Evolutionary conservation across 306 rosid genomes (phyloP).

Genomic region (Arachis hypogaea): DNA sequence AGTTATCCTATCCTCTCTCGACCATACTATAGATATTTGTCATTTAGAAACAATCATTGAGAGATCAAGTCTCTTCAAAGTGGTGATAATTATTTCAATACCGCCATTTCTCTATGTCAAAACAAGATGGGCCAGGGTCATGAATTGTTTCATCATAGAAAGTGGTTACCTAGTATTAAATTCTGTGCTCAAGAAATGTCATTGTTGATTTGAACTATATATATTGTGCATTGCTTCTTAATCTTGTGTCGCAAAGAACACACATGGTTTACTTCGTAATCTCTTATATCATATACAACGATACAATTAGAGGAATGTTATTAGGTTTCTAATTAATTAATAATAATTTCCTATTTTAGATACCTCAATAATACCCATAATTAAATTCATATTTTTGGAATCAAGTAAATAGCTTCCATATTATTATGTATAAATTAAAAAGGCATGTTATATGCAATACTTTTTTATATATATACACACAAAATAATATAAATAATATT

Average conservation of each 20-base stretch:
- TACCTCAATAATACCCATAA: too few relatives aligned
- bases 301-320: too few relatives aligned
- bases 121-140: slow-evolving; percentile 18
- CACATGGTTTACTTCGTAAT: too few relatives aligned
- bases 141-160: slow-evolving; percentile 30
- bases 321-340: too few relatives aligned
- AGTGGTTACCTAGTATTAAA: slow-evolving; percentile 30
- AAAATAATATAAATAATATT: too few relatives aligned
- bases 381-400: too few relatives aligned
- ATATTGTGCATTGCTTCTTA: slow-evolving; percentile 11
- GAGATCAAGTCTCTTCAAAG: slow-evolving; percentile 28
- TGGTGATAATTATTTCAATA: slow-evolving; percentile 34
- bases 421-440: too few relatives aligned
- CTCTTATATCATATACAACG: too few relatives aligned
- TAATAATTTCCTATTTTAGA: too few relatives aligned
- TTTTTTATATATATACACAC: too few relatives aligned
- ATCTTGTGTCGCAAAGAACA: slow-evolving; percentile 11
- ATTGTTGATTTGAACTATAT: slow-evolving; percentile 2
- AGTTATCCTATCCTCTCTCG: not conserved
- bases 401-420: too few relatives aligned
- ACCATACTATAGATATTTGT: slow-evolving; percentile 1
- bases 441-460: too few relatives aligned
- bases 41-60: slow-evolving; percentile 40
- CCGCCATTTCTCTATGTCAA: slow-evolving; percentile 1
- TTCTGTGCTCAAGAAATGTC: slow-evolving; percentile 15